Base-by-base conservation (phyloP, 345 rosid genomes). In the Eucalyptus guilfoylei region DNA sequence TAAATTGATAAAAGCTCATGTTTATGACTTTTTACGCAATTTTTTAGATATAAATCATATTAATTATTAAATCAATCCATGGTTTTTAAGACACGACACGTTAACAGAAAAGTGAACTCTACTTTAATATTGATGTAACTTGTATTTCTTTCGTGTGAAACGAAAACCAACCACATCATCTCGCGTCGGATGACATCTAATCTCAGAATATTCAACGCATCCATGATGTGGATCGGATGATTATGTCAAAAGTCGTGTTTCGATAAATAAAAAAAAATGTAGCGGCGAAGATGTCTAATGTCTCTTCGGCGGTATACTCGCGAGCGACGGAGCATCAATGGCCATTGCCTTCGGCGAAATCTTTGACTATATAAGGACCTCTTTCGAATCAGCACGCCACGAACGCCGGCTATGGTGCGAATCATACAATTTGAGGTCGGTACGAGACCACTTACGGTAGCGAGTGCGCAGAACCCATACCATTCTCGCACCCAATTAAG, bases 1-100 rank as follows among this genome's bases (percentile, higher is more conserved):
- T n/a, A n/a, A n/a, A n/a, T n/a, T n/a, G n/a, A n/a, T n/a, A 24
- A 55, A 55, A 55, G 1, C 6, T 23, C 0, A 0, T 1, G 12
- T 55, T 10, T 11, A 55, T 24, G 14, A 24, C 13, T 10, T 55
- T 49, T 55, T 55, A 24, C 0, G 30, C 5, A 55, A 9, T 5
- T 55, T 55, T 23, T 55, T 55, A 55, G 12, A 55, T 9, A 24
- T 7, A 64, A 64, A 64, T 64, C 16, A 64, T n/a, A n/a, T 15
- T 4, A n/a, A 64, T n/a, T 14, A 64, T 14, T 5, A 64, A 64
- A n/a, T 64, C 76, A n/a, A n/a, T 64, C 37, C 10, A 15, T 14
- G 76, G 6, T n/a, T 64, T 64, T 64, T n/a, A 14, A 64, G 14
- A 64, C 76, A n/a, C 37, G 3, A 8, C 76, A n/a, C 37, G 21